phyloP scores from a whole-genome alignment of 306 rosid genomes.

The Argentina anserina region DNA sequence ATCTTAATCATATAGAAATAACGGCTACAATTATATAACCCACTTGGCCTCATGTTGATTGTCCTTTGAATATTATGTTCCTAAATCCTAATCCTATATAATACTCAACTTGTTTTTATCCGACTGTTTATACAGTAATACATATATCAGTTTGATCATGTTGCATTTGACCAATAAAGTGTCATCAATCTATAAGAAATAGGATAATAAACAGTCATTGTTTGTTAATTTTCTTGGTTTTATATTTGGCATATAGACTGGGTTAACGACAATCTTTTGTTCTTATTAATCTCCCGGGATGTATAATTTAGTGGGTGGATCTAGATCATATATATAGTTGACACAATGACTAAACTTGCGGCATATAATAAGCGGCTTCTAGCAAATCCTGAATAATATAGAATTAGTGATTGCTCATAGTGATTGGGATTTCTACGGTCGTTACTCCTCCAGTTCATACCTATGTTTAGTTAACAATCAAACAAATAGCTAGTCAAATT shows the following conservation, averaged over 20 bases:
- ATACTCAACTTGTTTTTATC: not conserved
- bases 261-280: not conserved
- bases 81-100: not conserved
- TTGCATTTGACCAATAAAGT: not conserved
- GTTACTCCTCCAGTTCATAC: not conserved
- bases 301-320: not conserved
- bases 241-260: not conserved
- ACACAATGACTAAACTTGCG: not conserved
- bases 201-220: not conserved
- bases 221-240: not conserved
- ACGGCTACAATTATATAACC: constrained; percentile 10
- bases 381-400: not conserved
- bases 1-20: constrained; percentile 3
- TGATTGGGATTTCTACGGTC: not conserved
- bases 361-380: not conserved
- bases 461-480: not conserved
- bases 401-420: not conserved
- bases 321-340: not conserved
- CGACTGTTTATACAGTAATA: too few relatives aligned
- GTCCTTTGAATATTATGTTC: not conserved
- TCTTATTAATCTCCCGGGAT: not conserved
- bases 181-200: not conserved
- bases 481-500: not conserved
- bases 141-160: not conserved
- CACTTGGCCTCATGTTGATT: not conserved